Conservation (phyloP, 108 stramenopile species). For the Cylindrotheca fusiformis region DNA sequence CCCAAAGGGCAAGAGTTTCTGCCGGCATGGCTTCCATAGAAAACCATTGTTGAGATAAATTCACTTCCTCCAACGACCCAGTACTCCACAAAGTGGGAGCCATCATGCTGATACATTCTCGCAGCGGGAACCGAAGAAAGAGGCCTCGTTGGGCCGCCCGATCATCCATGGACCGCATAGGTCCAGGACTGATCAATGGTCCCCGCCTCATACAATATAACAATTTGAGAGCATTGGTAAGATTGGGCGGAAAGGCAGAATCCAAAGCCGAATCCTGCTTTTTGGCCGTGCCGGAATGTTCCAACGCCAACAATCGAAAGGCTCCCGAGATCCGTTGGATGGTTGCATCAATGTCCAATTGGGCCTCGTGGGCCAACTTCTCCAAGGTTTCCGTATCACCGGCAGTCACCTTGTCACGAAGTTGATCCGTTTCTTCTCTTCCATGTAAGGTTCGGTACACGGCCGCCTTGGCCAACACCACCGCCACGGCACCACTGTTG, state of each 20-base stretch:
- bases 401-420: conserved; percentile 25
- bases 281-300: conserved; percentile 23
- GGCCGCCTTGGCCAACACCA: conserved; percentile 54
- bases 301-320: conserved; percentile 52
- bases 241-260: conserved; percentile 59
- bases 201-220: conserved; percentile 57
- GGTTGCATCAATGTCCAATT: conserved; percentile 59
- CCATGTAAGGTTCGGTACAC: conserved; percentile 53
- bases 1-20: conserved; percentile 52
- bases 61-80: conserved; percentile 15
- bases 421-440: conserved; percentile 37
- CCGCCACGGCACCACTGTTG: conserved; percentile 48
- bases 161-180: conserved; percentile 55
- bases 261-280: conserved; percentile 43
- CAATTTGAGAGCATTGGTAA: conserved; percentile 39
- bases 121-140: conserved; percentile 55
- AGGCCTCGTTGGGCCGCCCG: conserved; percentile 43
- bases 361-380: conserved; percentile 45
- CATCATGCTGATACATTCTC: conserved; percentile 59
- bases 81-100: conserved; percentile 52
- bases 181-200: conserved; percentile 53
- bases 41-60: neutral
- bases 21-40: conserved; percentile 20
- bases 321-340: conserved; percentile 52
- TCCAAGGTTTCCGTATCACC: conserved; percentile 37